phyloP scores from a whole-genome alignment of 106 monocot genomes.

The Phalaenopsis equestris region DNA sequence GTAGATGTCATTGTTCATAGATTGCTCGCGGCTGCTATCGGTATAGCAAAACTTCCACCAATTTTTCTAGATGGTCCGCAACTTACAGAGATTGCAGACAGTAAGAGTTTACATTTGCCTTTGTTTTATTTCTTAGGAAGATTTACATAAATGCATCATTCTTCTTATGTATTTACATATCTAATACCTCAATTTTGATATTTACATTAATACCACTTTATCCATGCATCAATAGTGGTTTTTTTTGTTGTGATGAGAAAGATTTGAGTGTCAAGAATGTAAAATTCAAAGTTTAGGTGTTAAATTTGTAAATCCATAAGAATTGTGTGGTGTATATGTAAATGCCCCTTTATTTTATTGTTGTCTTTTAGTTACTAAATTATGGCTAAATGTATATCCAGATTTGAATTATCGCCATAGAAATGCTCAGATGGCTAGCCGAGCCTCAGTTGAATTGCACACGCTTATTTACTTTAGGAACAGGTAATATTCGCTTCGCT shows the following conservation, averaged over 20 bases:
- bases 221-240: no score
- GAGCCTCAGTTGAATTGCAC: constrained; percentile 94
- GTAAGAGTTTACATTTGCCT: constrained; percentile 28
- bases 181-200: no score
- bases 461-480: constrained; percentile 91
- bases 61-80: constrained; percentile 70
- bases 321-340: no score
- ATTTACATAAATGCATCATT: no score
- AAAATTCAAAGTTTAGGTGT: no score
- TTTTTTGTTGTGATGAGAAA: no score
- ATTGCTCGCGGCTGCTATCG: constrained; percentile 89
- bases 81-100: constrained; percentile 79
- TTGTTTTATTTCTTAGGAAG: neutral
- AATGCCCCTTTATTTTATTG: neutral
- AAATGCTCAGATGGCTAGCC: constrained; percentile 99
- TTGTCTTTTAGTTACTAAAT: neutral
- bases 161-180: no score
- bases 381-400: constrained; percentile 10
- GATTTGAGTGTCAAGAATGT: no score
- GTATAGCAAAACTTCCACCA: constrained; percentile 79
- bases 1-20: constrained; percentile 99
- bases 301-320: no score
- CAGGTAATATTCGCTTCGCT: constrained; percentile 29
- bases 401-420: constrained; percentile 95
- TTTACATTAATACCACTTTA: no score